A percentile compares a stretch with the other conserved stretches of the same genome.
phyloP scores from a whole-genome alignment of 805 yeast genomes.

The Komagataella mondaviorum region DNA sequence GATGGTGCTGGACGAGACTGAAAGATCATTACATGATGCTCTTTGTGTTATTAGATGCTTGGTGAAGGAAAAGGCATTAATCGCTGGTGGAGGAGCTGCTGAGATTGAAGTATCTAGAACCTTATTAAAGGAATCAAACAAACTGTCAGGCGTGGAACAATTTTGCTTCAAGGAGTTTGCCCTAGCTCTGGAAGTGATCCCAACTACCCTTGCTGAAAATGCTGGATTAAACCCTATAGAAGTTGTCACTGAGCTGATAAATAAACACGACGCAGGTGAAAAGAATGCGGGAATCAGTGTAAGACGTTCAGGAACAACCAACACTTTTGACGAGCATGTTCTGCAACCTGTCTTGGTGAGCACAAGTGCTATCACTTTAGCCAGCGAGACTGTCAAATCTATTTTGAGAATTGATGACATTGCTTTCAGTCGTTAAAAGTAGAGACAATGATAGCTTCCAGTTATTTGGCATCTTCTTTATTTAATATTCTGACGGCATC shows the following conservation, averaged over 20 bases:
- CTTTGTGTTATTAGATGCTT: constrained; percentile 84
- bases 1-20: constrained; percentile 88
- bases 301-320: constrained; percentile 84
- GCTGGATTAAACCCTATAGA: constrained; percentile 89
- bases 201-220: constrained; percentile 89
- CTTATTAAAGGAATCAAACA: constrained; percentile 55
- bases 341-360: constrained; percentile 92
- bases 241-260: constrained; percentile 84
- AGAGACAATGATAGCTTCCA: neutral
- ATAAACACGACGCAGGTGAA: constrained; percentile 85
- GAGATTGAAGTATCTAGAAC: constrained; percentile 80
- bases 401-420: constrained; percentile 95
- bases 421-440: constrained; percentile 63
- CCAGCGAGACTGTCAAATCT: constrained; percentile 93
- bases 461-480: constrained; percentile 8
- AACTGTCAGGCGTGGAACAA: constrained; percentile 75
- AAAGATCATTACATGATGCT: constrained; percentile 95
- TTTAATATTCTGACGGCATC: constrained; percentile 48
- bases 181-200: constrained; percentile 81
- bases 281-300: constrained; percentile 91
- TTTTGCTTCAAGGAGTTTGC: constrained; percentile 89
- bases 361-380: constrained; percentile 87
- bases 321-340: constrained; percentile 87
- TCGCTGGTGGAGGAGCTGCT: constrained; percentile 99
- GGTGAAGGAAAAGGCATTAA: constrained; percentile 76